Conservation (phyloP, 2,329 filamentous ascomycete species). For the Botrytis byssoidea region DNA sequence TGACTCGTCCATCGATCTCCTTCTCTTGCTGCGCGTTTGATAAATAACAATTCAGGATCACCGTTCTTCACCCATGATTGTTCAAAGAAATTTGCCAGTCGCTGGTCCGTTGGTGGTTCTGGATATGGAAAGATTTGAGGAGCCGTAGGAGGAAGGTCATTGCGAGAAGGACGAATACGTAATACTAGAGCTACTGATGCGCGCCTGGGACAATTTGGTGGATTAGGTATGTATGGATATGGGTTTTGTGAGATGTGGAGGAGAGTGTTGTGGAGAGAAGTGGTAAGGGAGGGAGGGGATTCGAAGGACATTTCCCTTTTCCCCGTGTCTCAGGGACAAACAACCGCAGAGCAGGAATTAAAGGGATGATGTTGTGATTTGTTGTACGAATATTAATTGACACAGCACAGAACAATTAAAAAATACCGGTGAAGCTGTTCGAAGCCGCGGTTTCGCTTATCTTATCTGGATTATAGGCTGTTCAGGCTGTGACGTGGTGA, state of each 20-base stretch:
- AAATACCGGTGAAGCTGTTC: background rate
- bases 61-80: slow-evolving; percentile 65
- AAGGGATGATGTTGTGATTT: background rate
- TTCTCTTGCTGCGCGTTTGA: slow-evolving; percentile 63
- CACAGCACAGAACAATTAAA: background rate
- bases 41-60: slow-evolving; percentile 68
- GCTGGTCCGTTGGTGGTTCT: slow-evolving; percentile 29
- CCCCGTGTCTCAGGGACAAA: background rate
- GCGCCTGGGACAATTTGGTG: slow-evolving; percentile 43
- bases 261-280: slow-evolving; percentile 32
- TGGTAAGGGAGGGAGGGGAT: slow-evolving; percentile 24
- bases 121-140: slow-evolving; percentile 24
- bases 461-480: slow-evolving; percentile 13
- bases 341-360: background rate
- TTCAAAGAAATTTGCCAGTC: slow-evolving; percentile 54
- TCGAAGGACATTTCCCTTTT: slow-evolving; percentile 21
- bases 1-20: slow-evolving; percentile 70
- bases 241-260: slow-evolving; percentile 44
- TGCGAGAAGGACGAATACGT: slow-evolving; percentile 57
- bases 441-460: slow-evolving; percentile 20
- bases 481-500: slow-evolving; percentile 12
- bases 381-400: background rate
- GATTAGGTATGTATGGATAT: slow-evolving; percentile 50
- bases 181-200: slow-evolving; percentile 66
- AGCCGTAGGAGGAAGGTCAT: slow-evolving; percentile 48